Percentiles rank a stretch among this genome's conserved stretches.
Evolutionary conservation across 495 filamentous ascomycete species (phyloP).

Genomic region (Beverwykella pulmonaria): DNA sequence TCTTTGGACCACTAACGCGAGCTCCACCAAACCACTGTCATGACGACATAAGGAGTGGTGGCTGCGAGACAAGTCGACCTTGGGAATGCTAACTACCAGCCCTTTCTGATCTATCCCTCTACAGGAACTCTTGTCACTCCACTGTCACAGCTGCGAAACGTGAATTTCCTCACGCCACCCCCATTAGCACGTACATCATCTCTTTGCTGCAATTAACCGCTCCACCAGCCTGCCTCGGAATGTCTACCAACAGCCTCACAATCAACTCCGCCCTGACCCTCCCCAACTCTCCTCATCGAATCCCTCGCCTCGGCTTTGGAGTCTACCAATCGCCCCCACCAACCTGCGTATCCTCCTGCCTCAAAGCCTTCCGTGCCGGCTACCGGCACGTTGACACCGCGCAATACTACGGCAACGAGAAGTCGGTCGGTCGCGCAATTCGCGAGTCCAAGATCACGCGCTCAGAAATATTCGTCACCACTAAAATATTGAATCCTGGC

Average conservation of each 20-base stretch:
- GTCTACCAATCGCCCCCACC: conserved; percentile 62
- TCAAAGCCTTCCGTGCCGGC: conserved; percentile 63
- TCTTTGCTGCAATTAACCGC: too few relatives aligned
- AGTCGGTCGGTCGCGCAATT: conserved; percentile 65
- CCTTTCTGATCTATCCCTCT: not conserved
- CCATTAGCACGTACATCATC: too few relatives aligned
- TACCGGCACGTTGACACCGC: conserved; percentile 77
- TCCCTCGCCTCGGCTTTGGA: conserved; percentile 74
- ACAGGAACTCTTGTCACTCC: too few relatives aligned
- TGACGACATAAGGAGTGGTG: not conserved
- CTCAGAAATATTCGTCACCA: conserved; percentile 65
- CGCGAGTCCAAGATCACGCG: conserved; percentile 57
- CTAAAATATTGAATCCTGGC: conserved; percentile 63
- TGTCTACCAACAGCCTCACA: conserved; percentile 23
- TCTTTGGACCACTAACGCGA: not conserved
- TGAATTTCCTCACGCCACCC: too few relatives aligned
- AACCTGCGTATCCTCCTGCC: conserved; percentile 58
- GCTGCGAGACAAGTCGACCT: not conserved
- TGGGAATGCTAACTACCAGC: not conserved
- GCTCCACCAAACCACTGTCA: not conserved
- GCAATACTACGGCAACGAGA: conserved; percentile 70
- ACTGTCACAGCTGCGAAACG: too few relatives aligned
- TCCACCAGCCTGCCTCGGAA: not conserved
- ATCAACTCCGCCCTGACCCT: conserved; percentile 59
- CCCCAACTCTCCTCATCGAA: conserved; percentile 55